A percentile compares a stretch with the other conserved stretches of the same genome.
Conservation (phyloP, 352 stramenopile species). For the Phytopythium chamaehyphon region DNA sequence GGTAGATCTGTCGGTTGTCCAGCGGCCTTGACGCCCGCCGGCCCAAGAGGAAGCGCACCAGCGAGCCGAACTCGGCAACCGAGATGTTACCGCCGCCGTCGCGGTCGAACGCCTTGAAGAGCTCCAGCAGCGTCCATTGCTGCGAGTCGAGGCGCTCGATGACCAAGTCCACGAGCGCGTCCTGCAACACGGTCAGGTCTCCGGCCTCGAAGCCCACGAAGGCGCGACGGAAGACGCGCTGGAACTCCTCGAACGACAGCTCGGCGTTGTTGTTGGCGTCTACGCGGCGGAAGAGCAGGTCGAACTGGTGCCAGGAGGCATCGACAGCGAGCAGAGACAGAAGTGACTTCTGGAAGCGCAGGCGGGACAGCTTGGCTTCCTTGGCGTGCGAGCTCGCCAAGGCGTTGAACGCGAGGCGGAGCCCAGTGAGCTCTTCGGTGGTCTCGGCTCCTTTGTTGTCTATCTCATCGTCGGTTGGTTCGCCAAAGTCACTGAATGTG, state of each 20-base stretch:
- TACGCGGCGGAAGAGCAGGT: conserved; percentile 43
- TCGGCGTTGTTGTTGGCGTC: conserved; percentile 32
- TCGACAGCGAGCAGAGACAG: conserved; percentile 26
- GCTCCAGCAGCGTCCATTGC: conserved; percentile 39
- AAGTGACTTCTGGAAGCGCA: conserved; percentile 40
- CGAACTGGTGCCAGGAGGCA: conserved; percentile 51
- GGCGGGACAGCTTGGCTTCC: conserved; percentile 22
- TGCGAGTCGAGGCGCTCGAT: conserved; percentile 41
- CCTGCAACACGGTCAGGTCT: conserved; percentile 32
- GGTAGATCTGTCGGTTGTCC: conserved; percentile 42
- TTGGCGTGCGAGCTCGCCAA: conserved; percentile 18
- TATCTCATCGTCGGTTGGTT: conserved; percentile 21
- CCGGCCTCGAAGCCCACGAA: conserved; percentile 23
- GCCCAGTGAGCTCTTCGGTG: conserved; percentile 15
- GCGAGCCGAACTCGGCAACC: conserved; percentile 42
- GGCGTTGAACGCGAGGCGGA: conserved; percentile 30
- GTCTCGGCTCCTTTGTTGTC: conserved; percentile 5
- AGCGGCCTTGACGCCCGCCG: conserved; percentile 14
- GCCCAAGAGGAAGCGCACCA: conserved; percentile 40
- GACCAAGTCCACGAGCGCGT: conserved; percentile 37
- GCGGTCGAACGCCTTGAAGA: conserved; percentile 46
- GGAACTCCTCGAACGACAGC: conserved; percentile 36
- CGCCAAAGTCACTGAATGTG: conserved; percentile 44
- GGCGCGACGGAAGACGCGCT: conserved; percentile 20
- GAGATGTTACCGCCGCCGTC: conserved; percentile 43